Base-by-base conservation (phyloP, 2,329 filamentous ascomycete species). In the Exophiala viscosa region DNA sequence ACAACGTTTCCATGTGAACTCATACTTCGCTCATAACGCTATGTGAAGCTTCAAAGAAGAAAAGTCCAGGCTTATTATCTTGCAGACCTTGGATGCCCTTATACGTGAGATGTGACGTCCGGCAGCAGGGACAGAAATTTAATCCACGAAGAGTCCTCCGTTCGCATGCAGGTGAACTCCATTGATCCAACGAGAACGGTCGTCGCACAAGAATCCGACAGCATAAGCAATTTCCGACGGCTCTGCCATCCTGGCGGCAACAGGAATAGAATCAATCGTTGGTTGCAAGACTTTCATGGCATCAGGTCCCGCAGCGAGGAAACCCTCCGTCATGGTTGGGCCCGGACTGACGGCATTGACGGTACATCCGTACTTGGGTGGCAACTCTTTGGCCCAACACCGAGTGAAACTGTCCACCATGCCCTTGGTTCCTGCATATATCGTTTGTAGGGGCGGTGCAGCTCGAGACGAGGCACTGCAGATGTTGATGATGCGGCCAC, bases 101-200 rank as follows among this genome's bases (percentile, higher is more conserved):
- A 28, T 28, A 7, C 23, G 8, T 5, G 8, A 2, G 23, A 4
- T 4, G 23, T 7, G 3, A 2, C 23, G n/a, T n/a, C n/a, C n/a
- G n/a, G n/a, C n/a, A n/a, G n/a, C n/a, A n/a, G n/a, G n/a, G n/a
- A n/a, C n/a, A n/a, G n/a, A n/a, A n/a, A n/a, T n/a, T n/a, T 28
- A 28, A 28, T 28, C 23, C 23, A 28, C 23, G 3, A 28, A 28
- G 23, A 28, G 23, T 7, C 70, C 66, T 9, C 69, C 66, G 47
- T 65, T 68, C 3, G 66, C 68, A 51, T 64, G 59, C 32, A 74
- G 31, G 61, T 70, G 63, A 32, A 63, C 59, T 2, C 76, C 76
- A 59, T 77, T 78, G 3, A 78, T 66, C 75, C 76, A 79, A 11
- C 72, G 67, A 1, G 74, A 69, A 40, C 69, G 62, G 41, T 72